Percentiles rank a stretch among this genome's conserved stretches.
phyloP scores from a whole-genome alignment of 306 rosid genomes.

The Quercus robur region DNA sequence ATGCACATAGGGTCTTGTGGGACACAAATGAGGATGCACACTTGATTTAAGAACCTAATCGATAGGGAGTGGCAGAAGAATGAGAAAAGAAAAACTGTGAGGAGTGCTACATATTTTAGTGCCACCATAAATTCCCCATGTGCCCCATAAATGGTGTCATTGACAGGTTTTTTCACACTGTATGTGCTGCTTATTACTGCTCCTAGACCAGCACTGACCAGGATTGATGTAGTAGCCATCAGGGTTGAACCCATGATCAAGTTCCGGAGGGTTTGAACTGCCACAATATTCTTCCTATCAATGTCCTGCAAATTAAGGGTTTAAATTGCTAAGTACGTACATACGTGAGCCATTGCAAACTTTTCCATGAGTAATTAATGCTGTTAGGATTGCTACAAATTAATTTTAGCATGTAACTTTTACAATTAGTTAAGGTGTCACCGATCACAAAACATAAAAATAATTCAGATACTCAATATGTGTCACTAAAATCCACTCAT shows the following conservation, averaged over 20 bases:
- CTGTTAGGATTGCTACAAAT: no score
- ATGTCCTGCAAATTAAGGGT: conserved; percentile 27
- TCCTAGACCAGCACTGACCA: conserved; percentile 30
- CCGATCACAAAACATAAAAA: no score
- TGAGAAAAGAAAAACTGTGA: conserved; percentile 27
- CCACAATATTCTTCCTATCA: conserved; percentile 37
- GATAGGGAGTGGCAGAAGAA: conserved; percentile 30
- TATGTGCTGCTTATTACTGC: conserved; percentile 39
- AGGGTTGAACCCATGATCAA: conserved; percentile 44
- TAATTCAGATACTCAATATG: no score
- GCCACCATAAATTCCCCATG: conserved; percentile 33
- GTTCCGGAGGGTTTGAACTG: conserved; percentile 42
- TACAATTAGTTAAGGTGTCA: no score
- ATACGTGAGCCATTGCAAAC: no score
- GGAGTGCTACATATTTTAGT: conserved; percentile 23
- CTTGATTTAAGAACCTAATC: conserved; percentile 27
- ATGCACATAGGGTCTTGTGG: background rate
- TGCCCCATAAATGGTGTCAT: conserved; percentile 22
- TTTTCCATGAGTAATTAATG: no score
- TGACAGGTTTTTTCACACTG: conserved; percentile 26
- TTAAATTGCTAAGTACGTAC: no score
- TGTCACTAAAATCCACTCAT: no score
- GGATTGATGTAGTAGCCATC: conserved; percentile 40
- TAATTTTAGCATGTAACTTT: no score
- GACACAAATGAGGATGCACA: conserved; percentile 9